Evolutionary conservation across 495 filamentous ascomycete species (phyloP), one percentile per base, ranked within the genome.

Genomic region (Talaromyces liani): DNA sequence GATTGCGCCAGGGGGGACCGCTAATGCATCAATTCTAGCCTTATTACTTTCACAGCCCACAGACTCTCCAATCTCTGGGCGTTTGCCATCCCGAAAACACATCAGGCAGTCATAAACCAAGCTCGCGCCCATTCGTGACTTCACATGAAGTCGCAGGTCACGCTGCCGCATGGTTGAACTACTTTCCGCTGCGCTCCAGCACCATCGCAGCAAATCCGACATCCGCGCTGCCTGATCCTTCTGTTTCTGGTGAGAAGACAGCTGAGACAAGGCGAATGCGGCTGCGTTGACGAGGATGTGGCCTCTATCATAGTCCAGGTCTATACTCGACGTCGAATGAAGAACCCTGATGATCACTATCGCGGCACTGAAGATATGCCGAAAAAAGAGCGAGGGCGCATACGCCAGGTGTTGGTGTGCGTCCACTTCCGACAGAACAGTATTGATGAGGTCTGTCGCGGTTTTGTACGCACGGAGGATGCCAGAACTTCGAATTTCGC

Each of bases 381-480:
- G 54, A 12, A 9, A 25, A 25, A 16, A 12, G 0, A 16, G 24
- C 25, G 27, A n/a, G 1, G 54, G 54, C 22, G 54, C 22, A 24
- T 57, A 57, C 16, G 25, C 5, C 54, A 31, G 27, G 10, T 57
- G 10, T 16, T 57, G 18, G 16, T 31, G 54, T 10, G 54, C 54
- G 8, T n/a, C 24, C 2, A 6, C 54, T 25, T 57, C 8, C 54
- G 54, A 57, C 9, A 57, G 24, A 10, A 20, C 16, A 25, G 54
- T 57, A n/a, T n/a, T 29, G 54, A 57, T 57, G 0, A 57, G 6
- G 10, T 7, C 6, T 6, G 54, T 57, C 16, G 54, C 54, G 9
- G 54, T 57, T 20, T 57, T 6, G 54, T 57, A 57, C 24, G 54
- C 54, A 29, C 54, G 54, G 16, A 57, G 54, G 25, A 57, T 57